A percentile compares a stretch with the other conserved stretches of the same genome.
Evolutionary conservation across 208 protist genomes (phyloP).

Genomic region (Trypanosoma cruzi): DNA sequence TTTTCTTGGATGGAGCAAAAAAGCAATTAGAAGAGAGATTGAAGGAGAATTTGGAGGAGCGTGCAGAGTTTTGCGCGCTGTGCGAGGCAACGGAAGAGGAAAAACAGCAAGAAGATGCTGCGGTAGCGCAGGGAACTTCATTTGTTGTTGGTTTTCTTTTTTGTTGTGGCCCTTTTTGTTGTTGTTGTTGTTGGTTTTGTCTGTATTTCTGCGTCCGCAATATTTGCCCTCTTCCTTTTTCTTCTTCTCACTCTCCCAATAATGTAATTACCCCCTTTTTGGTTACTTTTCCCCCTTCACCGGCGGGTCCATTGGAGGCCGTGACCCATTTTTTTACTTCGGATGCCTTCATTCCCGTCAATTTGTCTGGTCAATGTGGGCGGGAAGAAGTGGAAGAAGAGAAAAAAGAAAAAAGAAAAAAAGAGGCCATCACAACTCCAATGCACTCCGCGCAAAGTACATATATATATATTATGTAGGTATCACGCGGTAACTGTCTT

Average conservation of each 20-base stretch:
- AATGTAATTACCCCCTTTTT: neutral
- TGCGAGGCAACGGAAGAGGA: neutral
- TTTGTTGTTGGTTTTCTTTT: constrained; percentile 13
- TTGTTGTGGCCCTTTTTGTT: neutral
- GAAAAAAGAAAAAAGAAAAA: constrained; percentile 6
- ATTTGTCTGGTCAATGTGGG: neutral
- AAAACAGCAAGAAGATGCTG: neutral
- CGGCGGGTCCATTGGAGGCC: neutral
- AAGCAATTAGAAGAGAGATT: neutral
- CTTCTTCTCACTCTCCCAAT: neutral
- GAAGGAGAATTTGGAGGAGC: neutral
- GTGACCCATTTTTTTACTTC: neutral
- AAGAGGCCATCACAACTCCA: neutral
- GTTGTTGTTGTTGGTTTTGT: neutral
- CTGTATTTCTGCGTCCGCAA: neutral
- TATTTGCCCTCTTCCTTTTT: constrained; percentile 26
- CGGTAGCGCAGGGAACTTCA: neutral
- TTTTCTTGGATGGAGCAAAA: constrained; percentile 7
- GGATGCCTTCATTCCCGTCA: constrained; percentile 2
- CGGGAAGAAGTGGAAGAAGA: neutral
- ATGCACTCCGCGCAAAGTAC: neutral
- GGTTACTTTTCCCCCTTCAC: no score
- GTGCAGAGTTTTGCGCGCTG: constrained; percentile 16
- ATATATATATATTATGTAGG: neutral
- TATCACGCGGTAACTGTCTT: neutral